Evolutionary conservation across 345 rosid genomes (phyloP).

Genomic region (Odontarrhena argentea): DNA sequence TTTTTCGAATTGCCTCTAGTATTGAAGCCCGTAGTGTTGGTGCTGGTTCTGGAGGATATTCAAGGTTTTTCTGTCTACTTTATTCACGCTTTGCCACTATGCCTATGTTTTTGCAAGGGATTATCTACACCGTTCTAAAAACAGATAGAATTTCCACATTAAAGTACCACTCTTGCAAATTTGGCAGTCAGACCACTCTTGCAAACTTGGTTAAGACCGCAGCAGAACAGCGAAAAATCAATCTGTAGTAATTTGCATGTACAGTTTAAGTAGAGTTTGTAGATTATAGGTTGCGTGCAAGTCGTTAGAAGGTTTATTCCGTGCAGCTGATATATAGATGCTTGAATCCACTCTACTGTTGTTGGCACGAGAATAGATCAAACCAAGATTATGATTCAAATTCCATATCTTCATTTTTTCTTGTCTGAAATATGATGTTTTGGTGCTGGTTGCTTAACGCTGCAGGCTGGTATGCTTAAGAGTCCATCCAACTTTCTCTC

Average conservation of each 20-base stretch:
- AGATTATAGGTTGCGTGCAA: not conserved
- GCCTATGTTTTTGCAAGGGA: not conserved
- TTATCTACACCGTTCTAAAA: not conserved
- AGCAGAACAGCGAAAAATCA: constrained; percentile 2
- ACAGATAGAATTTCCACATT: not conserved
- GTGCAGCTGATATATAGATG: not conserved
- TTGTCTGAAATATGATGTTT: constrained; percentile 18
- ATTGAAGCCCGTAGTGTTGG: constrained; percentile 74
- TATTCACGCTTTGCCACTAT: not conserved
- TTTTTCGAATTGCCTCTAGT: constrained; percentile 63
- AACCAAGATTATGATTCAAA: constrained; percentile 3
- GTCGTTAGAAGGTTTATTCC: not conserved
- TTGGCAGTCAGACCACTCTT: not conserved
- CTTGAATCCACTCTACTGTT: not conserved
- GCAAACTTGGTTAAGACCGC: not conserved
- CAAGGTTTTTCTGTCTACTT: constrained; percentile 59
- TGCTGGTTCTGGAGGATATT: constrained; percentile 94
- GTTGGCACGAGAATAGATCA: not conserved
- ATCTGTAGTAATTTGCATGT: not conserved
- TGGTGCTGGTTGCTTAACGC: constrained; percentile 15
- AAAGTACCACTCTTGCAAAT: not conserved
- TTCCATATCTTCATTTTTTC: not conserved
- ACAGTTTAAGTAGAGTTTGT: not conserved
- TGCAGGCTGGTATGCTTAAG: constrained; percentile 87
- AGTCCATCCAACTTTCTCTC: constrained; percentile 72